Conservation (phyloP, 176 grass and related monocot genomes). For the Canna indica region DNA sequence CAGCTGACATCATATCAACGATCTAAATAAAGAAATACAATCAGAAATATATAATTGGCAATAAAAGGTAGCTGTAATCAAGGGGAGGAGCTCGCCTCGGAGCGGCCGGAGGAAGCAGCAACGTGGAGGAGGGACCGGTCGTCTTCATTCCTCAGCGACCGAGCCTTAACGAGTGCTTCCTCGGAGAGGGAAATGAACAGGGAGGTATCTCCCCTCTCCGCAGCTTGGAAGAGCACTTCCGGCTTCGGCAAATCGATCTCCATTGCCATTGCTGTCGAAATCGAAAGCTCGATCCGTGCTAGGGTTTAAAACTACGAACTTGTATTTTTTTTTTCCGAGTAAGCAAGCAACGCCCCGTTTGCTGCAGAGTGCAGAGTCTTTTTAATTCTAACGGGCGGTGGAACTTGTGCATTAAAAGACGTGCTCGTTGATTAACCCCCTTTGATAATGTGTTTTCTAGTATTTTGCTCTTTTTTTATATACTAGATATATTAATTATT, state of each 20-base stretch:
- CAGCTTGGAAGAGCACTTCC: conserved; percentile 70
- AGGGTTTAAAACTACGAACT: not conserved
- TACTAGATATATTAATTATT: not conserved
- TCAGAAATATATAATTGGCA: not conserved
- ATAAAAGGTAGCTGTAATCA: not conserved
- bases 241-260: conserved; percentile 38
- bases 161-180: conserved; percentile 34
- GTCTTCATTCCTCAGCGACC: conserved; percentile 61
- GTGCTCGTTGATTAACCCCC: no score
- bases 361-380: no score
- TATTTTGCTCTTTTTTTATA: not conserved
- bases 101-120: conserved; percentile 43
- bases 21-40: conserved; percentile 41
- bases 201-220: conserved; percentile 42
- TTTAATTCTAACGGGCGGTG: no score
- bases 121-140: conserved; percentile 83
- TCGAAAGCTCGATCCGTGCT: not conserved
- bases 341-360: no score
- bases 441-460: no score
- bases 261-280: conserved; percentile 39
- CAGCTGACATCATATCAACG: conserved; percentile 34
- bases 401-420: no score
- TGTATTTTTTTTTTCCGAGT: not conserved
- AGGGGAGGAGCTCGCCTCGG: conserved; percentile 25
- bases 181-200: conserved; percentile 42